Evolutionary conservation across 495 filamentous ascomycete species (phyloP).

Genomic region (Podospora didyma): DNA sequence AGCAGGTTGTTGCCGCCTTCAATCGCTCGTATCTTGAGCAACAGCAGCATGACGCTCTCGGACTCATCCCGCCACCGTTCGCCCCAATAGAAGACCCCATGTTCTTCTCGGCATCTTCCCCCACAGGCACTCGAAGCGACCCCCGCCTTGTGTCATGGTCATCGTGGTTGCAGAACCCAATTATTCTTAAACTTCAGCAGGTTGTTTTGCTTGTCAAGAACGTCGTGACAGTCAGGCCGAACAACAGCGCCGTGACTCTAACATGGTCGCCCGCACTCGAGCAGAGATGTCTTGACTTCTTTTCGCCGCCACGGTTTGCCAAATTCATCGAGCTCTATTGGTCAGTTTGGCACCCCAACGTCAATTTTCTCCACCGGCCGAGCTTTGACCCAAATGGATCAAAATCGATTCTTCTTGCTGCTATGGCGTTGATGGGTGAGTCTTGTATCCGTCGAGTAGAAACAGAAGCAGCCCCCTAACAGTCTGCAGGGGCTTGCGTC

Average conservation of each 20-base stretch:
- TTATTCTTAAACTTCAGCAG: conserved; percentile 21
- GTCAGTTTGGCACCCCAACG: conserved; percentile 29
- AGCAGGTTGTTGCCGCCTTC: conserved; percentile 21
- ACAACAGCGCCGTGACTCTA: conserved; percentile 23
- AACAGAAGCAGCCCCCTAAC: neutral
- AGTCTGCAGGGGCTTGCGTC: conserved; percentile 22
- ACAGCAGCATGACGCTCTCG: neutral
- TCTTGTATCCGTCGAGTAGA: neutral
- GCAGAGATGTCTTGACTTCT: conserved; percentile 25
- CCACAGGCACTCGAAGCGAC: neutral
- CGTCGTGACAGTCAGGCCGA: conserved; percentile 18
- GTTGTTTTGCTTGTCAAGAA: conserved; percentile 24
- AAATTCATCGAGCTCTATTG: conserved; percentile 31
- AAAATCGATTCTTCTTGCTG: conserved; percentile 22
- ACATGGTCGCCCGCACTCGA: conserved; percentile 24
- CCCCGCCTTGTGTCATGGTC: conserved; percentile 6
- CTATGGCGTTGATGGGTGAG: conserved; percentile 28
- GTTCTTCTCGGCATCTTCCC: neutral
- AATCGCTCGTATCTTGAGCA: conserved; percentile 15
- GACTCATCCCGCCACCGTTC: no score
- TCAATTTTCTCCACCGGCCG: conserved; percentile 25
- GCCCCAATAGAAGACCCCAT: neutral
- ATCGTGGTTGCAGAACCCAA: conserved; percentile 22
- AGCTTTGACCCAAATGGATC: conserved; percentile 19
- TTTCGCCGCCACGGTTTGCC: conserved; percentile 22